These are phyloP conservation scores for Raffaelea ambrosiae DNA, from an alignment of 2,329 filamentous ascomycete genomes.

Conservation along the genomic window DNA sequence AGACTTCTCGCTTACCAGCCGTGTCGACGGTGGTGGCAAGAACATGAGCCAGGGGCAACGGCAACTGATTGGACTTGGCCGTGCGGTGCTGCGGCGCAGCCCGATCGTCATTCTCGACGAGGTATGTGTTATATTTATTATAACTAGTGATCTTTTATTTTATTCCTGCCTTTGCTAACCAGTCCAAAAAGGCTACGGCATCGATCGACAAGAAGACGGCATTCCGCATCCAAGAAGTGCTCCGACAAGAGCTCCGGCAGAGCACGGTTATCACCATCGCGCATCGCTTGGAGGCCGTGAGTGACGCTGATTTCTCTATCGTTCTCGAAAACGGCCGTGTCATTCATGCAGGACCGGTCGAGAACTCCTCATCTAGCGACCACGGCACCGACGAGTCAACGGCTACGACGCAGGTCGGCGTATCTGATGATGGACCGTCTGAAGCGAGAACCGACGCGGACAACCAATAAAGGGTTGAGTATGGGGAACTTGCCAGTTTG, in stretches of 20 bases:
- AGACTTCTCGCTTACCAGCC: constrained; percentile 35
- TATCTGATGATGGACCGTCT: too few relatives aligned
- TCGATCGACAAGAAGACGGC: constrained; percentile 54
- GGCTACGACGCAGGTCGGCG: not conserved
- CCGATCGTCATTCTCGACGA: constrained; percentile 57
- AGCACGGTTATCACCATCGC: constrained; percentile 60
- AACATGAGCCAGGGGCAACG: constrained; percentile 56
- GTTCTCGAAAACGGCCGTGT: constrained; percentile 43
- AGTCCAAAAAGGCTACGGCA: constrained; percentile 41
- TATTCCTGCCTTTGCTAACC: constrained; percentile 2
- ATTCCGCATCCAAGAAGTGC: constrained; percentile 45
- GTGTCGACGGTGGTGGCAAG: constrained; percentile 50
- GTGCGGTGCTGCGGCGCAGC: constrained; percentile 51
- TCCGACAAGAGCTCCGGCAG: constrained; percentile 43
- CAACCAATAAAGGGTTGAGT: too few relatives aligned
- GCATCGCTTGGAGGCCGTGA: constrained; percentile 55
- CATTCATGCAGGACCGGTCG: constrained; percentile 18
- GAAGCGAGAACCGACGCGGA: too few relatives aligned
- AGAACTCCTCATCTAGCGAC: not conserved
- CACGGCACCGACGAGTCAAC: not conserved
- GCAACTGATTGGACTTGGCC: constrained; percentile 51
- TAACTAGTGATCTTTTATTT: not conserved
- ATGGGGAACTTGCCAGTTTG: too few relatives aligned
- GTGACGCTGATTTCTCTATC: constrained; percentile 47
- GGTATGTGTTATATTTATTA: constrained; percentile 5